Evolutionary conservation across 768 basidiomycete genomes (phyloP), one percentile per base, ranked within the genome.

Genomic region (Collybia mongolica): DNA sequence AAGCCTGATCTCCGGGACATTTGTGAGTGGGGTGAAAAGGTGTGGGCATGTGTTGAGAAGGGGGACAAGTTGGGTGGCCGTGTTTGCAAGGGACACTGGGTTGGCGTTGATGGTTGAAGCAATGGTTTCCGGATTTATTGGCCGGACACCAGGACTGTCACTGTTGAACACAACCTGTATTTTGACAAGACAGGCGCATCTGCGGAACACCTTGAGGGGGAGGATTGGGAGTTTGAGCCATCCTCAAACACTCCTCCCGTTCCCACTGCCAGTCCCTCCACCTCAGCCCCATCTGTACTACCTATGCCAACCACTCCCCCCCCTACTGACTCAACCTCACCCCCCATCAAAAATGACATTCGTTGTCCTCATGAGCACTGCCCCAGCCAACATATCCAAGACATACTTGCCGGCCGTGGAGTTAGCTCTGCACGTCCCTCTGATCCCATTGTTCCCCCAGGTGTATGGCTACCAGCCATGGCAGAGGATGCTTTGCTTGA

Each of bases 181-280:
- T 60, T 39, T 42, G 51, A 35, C 28, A 20, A 41, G 7, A 36
- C 36, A 9, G 12, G 22, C 37, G 17, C n/a, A n/a, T 23, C 41
- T 11, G 11, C 41, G 14, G 41, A 9, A 14, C 41, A 20, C 28
- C 41, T 42, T 24, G n/a, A 18, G 41, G 41, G 41, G 41, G 41
- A 42, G 41, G 41, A 42, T 5, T 42, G 41, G 41, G 12, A 42
- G n/a, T 42, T 42, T 42, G 17, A 42, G 18, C 11, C 66, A 0
- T 54, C 65, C 0, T 71, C 70, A 11, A 59, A 76, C 47, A 68
- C 66, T 0, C 71, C 68, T 0, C n/a, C n/a, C n/a, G n/a, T n/a
- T 8, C 9, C 7, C 19, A 5, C 19, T 23, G 23, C 17, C 8
- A 9, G 19, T 8, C n/a, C 39, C 1, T 2, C 39, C 23, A 8